Conservation (phyloP, 805 yeast genomes). For the Starmera pachycereana region DNA sequence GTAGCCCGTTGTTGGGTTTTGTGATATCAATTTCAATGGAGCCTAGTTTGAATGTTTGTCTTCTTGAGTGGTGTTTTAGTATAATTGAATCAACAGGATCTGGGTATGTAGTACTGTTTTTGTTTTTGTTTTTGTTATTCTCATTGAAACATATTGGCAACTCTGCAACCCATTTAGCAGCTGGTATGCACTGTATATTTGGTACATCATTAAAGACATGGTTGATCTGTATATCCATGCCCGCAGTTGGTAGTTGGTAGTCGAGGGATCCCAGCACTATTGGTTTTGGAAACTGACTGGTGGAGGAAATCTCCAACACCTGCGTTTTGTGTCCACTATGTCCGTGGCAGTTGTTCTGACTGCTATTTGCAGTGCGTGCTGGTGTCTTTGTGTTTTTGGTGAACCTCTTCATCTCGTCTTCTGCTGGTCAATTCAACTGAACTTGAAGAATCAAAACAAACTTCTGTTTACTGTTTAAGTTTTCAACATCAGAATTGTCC, state of each 20-base stretch:
- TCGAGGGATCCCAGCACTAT: constrained; percentile 7
- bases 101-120: too few species aligned
- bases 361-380: not conserved
- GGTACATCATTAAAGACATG: constrained; percentile 9
- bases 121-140: too few species aligned
- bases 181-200: constrained; percentile 5
- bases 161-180: constrained; percentile 4
- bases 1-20: constrained; percentile 4
- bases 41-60: constrained; percentile 11
- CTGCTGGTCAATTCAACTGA: too few species aligned
- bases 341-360: not conserved
- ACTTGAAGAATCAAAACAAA: too few species aligned
- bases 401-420: too few species aligned
- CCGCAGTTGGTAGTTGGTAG: constrained; percentile 7
- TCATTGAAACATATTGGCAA: too few species aligned
- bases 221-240: not conserved
- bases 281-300: constrained; percentile 8
- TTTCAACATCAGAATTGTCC: too few species aligned
- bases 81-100: constrained; percentile 9
- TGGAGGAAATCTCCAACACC: not conserved
- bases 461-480: too few species aligned
- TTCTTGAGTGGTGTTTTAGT: constrained; percentile 3
- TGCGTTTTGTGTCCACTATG: not conserved
- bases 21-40: constrained; percentile 8
- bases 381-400: too few species aligned